These are phyloP conservation scores for Bidens hawaiensis DNA, from an alignment of 140 eudicot genomes.

Conservation along the genomic window DNA sequence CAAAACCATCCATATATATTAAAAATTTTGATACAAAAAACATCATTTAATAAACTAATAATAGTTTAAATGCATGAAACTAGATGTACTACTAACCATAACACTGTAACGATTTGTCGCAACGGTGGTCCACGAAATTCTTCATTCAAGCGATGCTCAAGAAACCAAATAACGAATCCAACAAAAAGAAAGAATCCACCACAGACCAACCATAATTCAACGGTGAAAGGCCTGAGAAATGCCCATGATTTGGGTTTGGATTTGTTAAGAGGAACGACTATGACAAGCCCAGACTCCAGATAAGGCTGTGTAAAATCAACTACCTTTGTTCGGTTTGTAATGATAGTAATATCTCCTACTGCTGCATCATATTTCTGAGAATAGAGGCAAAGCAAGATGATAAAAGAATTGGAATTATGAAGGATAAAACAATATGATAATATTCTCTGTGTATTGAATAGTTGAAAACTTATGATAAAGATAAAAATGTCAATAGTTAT, in stretches of 20 bases:
- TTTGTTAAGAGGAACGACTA: constrained; percentile 20
- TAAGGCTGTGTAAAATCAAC: constrained; percentile 33
- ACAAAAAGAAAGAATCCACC: constrained; percentile 25
- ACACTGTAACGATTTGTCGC: constrained; percentile 22
- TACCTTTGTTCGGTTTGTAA: constrained; percentile 23
- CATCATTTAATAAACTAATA: neutral
- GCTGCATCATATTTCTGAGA: constrained; percentile 37
- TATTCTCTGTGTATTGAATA: too few species aligned
- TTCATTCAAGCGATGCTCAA: constrained; percentile 29
- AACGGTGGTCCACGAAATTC: constrained; percentile 31
- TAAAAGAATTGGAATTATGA: too few species aligned
- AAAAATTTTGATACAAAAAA: constrained; percentile 4
- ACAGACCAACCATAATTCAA: constrained; percentile 29
- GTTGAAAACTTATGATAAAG: too few species aligned
- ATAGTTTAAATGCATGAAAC: neutral
- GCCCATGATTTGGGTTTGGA: constrained; percentile 24
- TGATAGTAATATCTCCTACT: constrained; percentile 31
- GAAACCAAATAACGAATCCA: constrained; percentile 37
- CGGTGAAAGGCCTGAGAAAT: constrained; percentile 25
- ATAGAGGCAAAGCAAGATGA: neutral
- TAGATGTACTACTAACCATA: constrained; percentile 17
- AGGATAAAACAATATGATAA: too few species aligned
- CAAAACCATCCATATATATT: neutral
- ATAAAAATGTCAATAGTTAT: too few species aligned
- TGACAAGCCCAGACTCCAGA: constrained; percentile 24